Percentiles rank a stretch among this genome's conserved stretches.
Evolutionary conservation across 78 protist species (phyloP).

Genomic region (Reticulomyxa filosa): DNA sequence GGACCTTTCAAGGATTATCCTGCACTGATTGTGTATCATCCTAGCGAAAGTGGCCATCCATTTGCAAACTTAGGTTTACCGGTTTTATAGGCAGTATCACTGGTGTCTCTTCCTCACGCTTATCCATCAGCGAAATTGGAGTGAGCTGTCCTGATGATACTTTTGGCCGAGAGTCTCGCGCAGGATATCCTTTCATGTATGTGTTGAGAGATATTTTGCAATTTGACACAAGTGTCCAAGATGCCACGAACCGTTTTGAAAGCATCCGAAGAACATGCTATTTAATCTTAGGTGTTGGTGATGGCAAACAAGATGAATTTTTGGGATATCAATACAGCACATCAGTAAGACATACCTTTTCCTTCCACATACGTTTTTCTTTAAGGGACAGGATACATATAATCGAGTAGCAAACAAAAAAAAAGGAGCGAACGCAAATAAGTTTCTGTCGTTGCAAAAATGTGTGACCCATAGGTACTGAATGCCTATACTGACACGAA

Average conservation of each 20-base stretch:
- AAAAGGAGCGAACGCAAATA: too few species aligned
- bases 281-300: constrained; percentile 35
- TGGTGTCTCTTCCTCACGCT: constrained; percentile 10
- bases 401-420: constrained; percentile 25
- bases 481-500: not conserved
- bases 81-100: constrained; percentile 38
- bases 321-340: not conserved
- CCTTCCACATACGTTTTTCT: not conserved
- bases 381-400: constrained; percentile 3
- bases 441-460: too few species aligned
- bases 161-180: constrained; percentile 15
- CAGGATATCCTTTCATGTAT: constrained; percentile 35
- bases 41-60: constrained; percentile 30
- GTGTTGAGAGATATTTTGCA: too few species aligned
- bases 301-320: constrained; percentile 23
- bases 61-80: constrained; percentile 21
- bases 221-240: constrained; percentile 23
- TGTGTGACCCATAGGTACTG: not conserved
- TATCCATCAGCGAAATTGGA: constrained; percentile 36
- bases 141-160: constrained; percentile 20
- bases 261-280: constrained; percentile 33
- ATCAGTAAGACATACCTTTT: not conserved
- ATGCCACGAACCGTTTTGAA: constrained; percentile 26
- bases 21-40: constrained; percentile 28
- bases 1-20: constrained; percentile 29